Evolutionary conservation across 768 basidiomycete species (phyloP), one percentile per base, ranked within the genome.

Genomic region (Suillus subluteus): DNA sequence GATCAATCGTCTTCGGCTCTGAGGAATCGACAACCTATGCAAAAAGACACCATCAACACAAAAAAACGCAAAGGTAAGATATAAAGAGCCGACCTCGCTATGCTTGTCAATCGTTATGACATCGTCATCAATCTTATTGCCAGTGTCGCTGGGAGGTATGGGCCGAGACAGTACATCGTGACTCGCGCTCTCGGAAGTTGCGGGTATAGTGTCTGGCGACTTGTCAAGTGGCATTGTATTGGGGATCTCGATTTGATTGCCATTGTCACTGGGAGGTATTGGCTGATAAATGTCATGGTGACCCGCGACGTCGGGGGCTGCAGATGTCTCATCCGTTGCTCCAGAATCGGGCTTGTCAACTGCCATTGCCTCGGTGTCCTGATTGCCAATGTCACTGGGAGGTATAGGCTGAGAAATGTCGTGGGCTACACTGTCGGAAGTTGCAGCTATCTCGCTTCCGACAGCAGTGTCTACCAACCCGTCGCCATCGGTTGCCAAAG

Each of bases 71-170:
- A 52, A 63, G 26, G 15, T 21, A 40, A 21, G 16, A n/a, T 23
- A n/a, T 16, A 32, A 40, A 50, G 13, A 37, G 26, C 26, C 8
- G 18, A 76, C 75, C 75, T 75, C 68, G 37, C 66, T 64, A 56
- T 64, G 67, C 18, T n/a, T 32, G 41, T 73, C 73, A 52, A 62
- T 64, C 32, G 9, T 67, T 70, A 72, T 76, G 23, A 54, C 46
- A 41, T 35, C 55, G 43, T 67, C 67, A 21, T 66, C 62, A 16
- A 46, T 62, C 63, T 66, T 67, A 30, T 32, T 41, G 50, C 23
- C 58, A 18, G 4, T 46, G 41, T 62, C 26, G 23, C 58, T 44
- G 48, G 40, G n/a, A 40, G 58, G 66, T 26, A 40, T 2, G 26
- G 58, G 40, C 26, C 43, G 58, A 61, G 58, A 30, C 40, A 30